Conservation (phyloP, 768 basidiomycete species). For the Pleurotus pulmonarius region DNA sequence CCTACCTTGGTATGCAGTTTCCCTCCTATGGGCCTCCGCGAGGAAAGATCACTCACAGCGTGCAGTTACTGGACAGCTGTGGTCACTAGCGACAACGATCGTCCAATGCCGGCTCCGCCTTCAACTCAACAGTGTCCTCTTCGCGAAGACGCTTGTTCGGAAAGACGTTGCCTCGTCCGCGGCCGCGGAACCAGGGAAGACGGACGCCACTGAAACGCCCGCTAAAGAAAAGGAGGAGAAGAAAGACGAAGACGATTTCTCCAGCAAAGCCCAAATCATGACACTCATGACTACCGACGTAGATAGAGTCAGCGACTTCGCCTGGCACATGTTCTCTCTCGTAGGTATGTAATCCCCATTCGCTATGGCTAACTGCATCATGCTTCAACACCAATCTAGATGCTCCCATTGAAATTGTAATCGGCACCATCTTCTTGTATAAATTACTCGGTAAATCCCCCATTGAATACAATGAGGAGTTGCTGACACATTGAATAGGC, state of each 20-base stretch:
- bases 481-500: slow-evolving; percentile 23
- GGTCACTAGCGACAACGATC: slow-evolving; percentile 64
- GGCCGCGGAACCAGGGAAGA: slow-evolving; percentile 5
- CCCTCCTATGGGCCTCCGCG: too few species aligned
- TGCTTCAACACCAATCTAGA: slow-evolving; percentile 34
- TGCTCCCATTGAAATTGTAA: slow-evolving; percentile 71
- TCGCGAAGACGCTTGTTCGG: slow-evolving; percentile 80
- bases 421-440: slow-evolving; percentile 77
- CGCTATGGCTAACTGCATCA: neutral
- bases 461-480: neutral
- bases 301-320: slow-evolving; percentile 83
- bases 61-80: slow-evolving; percentile 64
- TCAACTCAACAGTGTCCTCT: slow-evolving; percentile 82
- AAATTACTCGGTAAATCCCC: slow-evolving; percentile 57
- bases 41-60: too few species aligned
- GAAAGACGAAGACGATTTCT: slow-evolving; percentile 56
- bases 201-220: neutral
- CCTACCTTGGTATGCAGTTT: slow-evolving; percentile 25
- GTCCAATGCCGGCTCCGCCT: slow-evolving; percentile 68
- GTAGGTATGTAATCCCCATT: slow-evolving; percentile 43
- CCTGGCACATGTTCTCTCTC: slow-evolving; percentile 73
- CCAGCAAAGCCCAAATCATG: slow-evolving; percentile 81
- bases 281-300: slow-evolving; percentile 95
- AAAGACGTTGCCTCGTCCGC: slow-evolving; percentile 77
- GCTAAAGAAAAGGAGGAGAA: slow-evolving; percentile 14